Evolutionary conservation across 768 basidiomycete genomes (phyloP).

Genomic region (Pleurotus pulmonarius): DNA sequence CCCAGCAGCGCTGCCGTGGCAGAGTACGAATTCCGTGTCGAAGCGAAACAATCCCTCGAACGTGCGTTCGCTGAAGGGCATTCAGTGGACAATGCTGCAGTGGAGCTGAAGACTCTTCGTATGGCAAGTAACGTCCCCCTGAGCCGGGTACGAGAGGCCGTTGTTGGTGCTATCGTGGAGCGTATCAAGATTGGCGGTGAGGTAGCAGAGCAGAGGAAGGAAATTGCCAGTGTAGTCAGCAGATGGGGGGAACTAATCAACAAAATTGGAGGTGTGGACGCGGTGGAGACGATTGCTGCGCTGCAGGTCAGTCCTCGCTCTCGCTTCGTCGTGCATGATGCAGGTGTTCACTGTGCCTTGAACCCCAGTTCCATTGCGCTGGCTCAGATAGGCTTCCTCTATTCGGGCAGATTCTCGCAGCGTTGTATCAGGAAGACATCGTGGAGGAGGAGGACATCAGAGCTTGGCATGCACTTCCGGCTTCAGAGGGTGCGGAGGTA

Average conservation of each 20-base stretch:
- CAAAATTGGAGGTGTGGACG: conserved; percentile 78
- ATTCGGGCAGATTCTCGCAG: conserved; percentile 83
- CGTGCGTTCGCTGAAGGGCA: conserved; percentile 92
- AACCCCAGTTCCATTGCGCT: conserved; percentile 58
- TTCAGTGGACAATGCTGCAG: conserved; percentile 86
- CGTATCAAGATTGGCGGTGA: conserved; percentile 61
- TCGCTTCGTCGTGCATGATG: conserved; percentile 57
- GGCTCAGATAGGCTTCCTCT: conserved; percentile 58
- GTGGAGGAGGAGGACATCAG: conserved; percentile 89
- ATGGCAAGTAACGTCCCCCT: conserved; percentile 96
- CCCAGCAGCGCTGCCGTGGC: conserved; percentile 39
- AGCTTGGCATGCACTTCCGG: conserved; percentile 70
- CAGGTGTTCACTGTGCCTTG: conserved; percentile 53
- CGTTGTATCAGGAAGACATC: conserved; percentile 88
- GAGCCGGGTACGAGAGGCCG: conserved; percentile 79
- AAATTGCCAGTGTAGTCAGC: conserved; percentile 57
- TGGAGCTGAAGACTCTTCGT: conserved; percentile 93
- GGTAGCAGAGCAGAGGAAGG: conserved; percentile 54
- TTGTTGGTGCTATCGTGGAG: conserved; percentile 81
- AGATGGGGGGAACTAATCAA: conserved; percentile 85
- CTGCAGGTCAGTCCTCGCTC: conserved; percentile 64
- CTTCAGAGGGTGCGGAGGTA: conserved; percentile 48
- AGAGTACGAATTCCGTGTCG: conserved; percentile 68
- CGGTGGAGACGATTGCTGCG: conserved; percentile 72
- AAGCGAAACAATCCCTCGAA: conserved; percentile 82